Percentiles rank a stretch among this genome's conserved stretches.
Evolutionary conservation across 2,329 filamentous ascomycete genomes (phyloP).

Genomic region (Phaeosphaeriaceae sp.): DNA sequence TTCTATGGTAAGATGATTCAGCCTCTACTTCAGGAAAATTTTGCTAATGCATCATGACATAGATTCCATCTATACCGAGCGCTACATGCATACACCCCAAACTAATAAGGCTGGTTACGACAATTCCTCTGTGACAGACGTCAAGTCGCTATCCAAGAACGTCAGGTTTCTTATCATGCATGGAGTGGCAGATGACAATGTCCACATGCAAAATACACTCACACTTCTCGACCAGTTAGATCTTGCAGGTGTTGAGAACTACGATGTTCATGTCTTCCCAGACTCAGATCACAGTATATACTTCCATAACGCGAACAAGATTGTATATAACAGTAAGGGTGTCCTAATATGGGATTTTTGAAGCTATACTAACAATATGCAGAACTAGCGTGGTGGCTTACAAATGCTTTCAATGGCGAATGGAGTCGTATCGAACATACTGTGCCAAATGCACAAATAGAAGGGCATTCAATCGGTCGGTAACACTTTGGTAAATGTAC

Average conservation of each 20-base stretch:
- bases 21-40: background rate
- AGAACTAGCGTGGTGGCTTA: constrained; percentile 87
- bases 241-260: constrained; percentile 82
- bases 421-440: constrained; percentile 71
- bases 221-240: constrained; percentile 87
- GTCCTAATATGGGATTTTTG: background rate
- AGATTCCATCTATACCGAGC: constrained; percentile 91
- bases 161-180: constrained; percentile 96
- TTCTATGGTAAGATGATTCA: constrained; percentile 68
- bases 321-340: constrained; percentile 90
- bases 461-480: constrained; percentile 21
- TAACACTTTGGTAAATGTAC: constrained; percentile 6
- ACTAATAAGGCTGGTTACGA: constrained; percentile 80
- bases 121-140: constrained; percentile 75
- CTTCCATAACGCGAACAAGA: constrained; percentile 89
- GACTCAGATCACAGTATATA: constrained; percentile 95
- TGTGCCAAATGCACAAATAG: constrained; percentile 50
- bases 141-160: constrained; percentile 72
- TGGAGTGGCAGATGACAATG: constrained; percentile 95
- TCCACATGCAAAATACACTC: constrained; percentile 94
- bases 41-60: constrained; percentile 7
- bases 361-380: constrained; percentile 5
- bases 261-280: constrained; percentile 95
- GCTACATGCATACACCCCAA: constrained; percentile 96
- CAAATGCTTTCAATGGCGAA: constrained; percentile 97